Base-by-base conservation (phyloP, 129 eudicot species). In the Flaveria trinervia region DNA sequence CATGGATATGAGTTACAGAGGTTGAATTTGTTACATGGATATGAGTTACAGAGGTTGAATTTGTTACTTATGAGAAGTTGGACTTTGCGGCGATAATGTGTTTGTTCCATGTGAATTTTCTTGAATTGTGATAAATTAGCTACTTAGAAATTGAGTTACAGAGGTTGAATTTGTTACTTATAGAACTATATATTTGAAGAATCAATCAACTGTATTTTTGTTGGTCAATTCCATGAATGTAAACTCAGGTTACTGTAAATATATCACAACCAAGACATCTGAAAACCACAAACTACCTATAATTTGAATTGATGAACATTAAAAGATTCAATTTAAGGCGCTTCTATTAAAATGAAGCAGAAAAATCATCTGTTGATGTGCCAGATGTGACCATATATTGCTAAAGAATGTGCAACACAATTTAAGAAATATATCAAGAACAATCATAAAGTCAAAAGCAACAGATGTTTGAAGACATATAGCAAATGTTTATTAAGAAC, bases 31-130 rank as follows among this genome's bases (percentile, higher is more conserved):
- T 20, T 20, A 20, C 0, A 20, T 20, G 22, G 22, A 20, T 20
- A 20, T 20, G 22, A 20, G 22, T 20, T 20, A 20, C 22, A 20
- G 22, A 20, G 22, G 22, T 20, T 20, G 22, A 20, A 20, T 20
- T 20, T 20, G 22, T 20, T 20, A 20, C 22, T 20, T 20, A 20
- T 20, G 22, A 20, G 18, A 66, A 79, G 70, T 33, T 82, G 54
- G 78, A 60, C 44, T 71, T 83, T 62, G 55, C 25, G 25, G 75
- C 65, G 69, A 59, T 52, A 51, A 66, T 28, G 70, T 44, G 5
- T 43, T 80, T 28, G 41, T 62, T 73, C 23, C 50, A 45, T 71
- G 83, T 62, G 82, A 79, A 7, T 60, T 70, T 52, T 82, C 61
- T 45, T 45, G 14, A 45, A 45, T 45, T 45, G 14, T 45, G 50